Base-by-base conservation (phyloP, 768 basidiomycete species). In the Russula lepida region DNA sequence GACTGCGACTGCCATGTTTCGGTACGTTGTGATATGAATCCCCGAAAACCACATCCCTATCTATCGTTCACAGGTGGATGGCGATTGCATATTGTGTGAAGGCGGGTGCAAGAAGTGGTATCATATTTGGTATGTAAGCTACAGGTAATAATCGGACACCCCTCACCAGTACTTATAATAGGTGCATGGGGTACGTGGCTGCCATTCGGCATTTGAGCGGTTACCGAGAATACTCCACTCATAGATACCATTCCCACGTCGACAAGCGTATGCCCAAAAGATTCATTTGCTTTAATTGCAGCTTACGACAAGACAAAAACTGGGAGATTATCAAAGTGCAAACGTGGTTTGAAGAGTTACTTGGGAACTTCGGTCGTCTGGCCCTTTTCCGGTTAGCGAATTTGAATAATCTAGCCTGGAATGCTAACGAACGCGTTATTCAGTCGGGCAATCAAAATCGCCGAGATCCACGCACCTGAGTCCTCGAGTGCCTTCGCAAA, bases 201-300 rank as follows among this genome's bases (percentile, higher is more conserved):
- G 33, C 35, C 48, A 19, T 41, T 28, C 37, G 49, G 54, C 6
- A 50, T 51, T 43, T 43, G 54, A 28, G 21, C 9, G 21, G 23
- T 30, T 44, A 50, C 23, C 21, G 46, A 9, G 28, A 27, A 4
- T 7, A 23, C 11, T 27, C 33, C 33, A 21, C n/a, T 23, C 48
- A 46, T 60, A 88, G 87, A 30, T 92, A 81, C 70, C 86, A 91
- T 67, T 79, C 81, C 6, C 71, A 71, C 4, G 69, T 77, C 25
- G 89, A 89, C 65, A 64, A 69, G 27, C 80, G 84, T 13, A 74
- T 91, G 46, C 88, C 87, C 2, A 57, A 70, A 0, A 74, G 77
- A 59, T 91, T 89, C 64, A 68, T 79, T 30, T 92, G 89, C 72
- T 86, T 91, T 71, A 84, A 88, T 66, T 92, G 90, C 70, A 51